A percentile compares a stretch with the other conserved stretches of the same genome.
Conservation (phyloP, 306 rosid species). For the Fragaria nilgerrensis region DNA sequence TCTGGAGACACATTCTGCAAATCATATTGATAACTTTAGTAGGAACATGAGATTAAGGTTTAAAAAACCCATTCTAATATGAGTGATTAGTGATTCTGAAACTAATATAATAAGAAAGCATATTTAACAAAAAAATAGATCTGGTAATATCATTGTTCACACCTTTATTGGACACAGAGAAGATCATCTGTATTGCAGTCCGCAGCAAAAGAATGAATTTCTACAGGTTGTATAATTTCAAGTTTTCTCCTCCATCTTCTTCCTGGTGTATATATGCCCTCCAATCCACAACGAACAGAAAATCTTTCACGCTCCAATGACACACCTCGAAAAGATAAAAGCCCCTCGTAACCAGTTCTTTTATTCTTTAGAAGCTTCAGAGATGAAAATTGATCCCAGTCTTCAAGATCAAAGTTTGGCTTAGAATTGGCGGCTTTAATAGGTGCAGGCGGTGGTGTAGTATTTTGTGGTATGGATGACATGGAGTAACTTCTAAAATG, state of each 20-base stretch:
- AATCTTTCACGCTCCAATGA: conserved; percentile 83
- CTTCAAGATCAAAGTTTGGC: conserved; percentile 74
- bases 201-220: conserved; percentile 76
- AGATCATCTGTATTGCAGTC: conserved; percentile 88
- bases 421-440: conserved; percentile 70
- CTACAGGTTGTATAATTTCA: conserved; percentile 83
- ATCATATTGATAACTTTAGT: conserved; percentile 18
- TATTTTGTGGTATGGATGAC: conserved; percentile 82
- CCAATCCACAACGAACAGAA: conserved; percentile 90
- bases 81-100: not conserved
- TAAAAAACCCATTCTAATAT: not conserved
- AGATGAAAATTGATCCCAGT: conserved; percentile 67
- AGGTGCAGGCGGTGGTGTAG: conserved; percentile 46
- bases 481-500: conserved; percentile 94
- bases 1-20: conserved; percentile 84
- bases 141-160: conserved; percentile 26
- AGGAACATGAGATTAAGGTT: not conserved
- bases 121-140: conserved; percentile 23
- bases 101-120: not conserved
- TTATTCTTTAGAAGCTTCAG: conserved; percentile 44
- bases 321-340: conserved; percentile 87
- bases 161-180: conserved; percentile 94
- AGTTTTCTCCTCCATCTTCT: conserved; percentile 93
- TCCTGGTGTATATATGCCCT: conserved; percentile 86
- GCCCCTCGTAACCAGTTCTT: conserved; percentile 49